Conservation (phyloP, 164 flowering plant species). For the Malania oleifera region DNA sequence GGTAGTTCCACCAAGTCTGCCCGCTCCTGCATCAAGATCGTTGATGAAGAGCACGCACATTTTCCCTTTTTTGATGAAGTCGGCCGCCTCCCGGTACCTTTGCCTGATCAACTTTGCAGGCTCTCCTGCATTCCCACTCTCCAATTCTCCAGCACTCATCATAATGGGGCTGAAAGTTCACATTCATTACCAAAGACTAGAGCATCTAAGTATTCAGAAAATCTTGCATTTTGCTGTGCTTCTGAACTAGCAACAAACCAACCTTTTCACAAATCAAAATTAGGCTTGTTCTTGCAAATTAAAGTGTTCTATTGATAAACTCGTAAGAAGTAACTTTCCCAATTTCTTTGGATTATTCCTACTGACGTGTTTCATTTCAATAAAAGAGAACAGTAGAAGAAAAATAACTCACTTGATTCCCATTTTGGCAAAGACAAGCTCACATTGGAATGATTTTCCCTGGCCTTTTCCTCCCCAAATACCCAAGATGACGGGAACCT, state of each 20-base stretch:
- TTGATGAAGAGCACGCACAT: slow-evolving; percentile 50
- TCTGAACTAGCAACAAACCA: no score
- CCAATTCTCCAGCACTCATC: slow-evolving; percentile 56
- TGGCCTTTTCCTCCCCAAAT: slow-evolving; percentile 42
- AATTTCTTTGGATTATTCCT: no score
- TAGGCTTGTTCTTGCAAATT: no score
- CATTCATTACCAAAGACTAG: not conserved
- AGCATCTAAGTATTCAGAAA: no score
- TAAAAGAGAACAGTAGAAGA: not conserved
- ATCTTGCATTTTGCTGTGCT: no score
- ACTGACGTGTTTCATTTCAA: no score
- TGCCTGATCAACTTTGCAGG: slow-evolving; percentile 49
- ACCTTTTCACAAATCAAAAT: no score
- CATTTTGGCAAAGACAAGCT: slow-evolving; percentile 27
- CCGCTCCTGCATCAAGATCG: slow-evolving; percentile 51
- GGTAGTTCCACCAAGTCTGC: slow-evolving; percentile 40
- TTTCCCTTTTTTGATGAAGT: slow-evolving; percentile 39
- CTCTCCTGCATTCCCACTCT: slow-evolving; percentile 54
- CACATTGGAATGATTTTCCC: slow-evolving; percentile 42
- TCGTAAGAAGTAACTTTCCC: no score
- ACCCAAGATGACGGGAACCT: slow-evolving; percentile 38
- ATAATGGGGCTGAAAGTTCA: slow-evolving; percentile 36
- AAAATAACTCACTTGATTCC: slow-evolving; percentile 20
- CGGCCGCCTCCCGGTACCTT: slow-evolving; percentile 49
- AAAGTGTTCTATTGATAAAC: no score